A percentile compares a stretch with the other conserved stretches of the same genome.
Conservation (phyloP, 306 rosid species). For the Fagus crenata region DNA sequence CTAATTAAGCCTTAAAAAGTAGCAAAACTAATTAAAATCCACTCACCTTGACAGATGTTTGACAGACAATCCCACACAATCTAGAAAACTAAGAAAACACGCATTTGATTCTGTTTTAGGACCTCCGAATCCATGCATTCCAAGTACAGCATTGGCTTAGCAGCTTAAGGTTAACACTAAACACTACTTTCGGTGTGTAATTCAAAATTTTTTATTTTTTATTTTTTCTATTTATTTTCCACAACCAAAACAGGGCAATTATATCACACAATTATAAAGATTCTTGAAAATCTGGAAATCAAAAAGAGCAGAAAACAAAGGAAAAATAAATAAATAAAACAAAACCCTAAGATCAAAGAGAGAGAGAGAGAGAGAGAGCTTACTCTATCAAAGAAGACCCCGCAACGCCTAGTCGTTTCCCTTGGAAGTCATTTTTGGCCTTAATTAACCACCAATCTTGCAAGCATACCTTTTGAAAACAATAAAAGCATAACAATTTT, state of each 20-base stretch:
- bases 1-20: not conserved
- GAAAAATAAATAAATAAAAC: too few species aligned
- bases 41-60: not conserved
- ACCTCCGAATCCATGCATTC: not conserved
- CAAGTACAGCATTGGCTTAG: not conserved
- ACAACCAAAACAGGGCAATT: not conserved
- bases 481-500: not conserved
- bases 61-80: not conserved
- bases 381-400: slow-evolving; percentile 57
- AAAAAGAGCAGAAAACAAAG: not conserved
- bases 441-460: slow-evolving; percentile 66
- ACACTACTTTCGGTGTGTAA: not conserved
- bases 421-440: slow-evolving; percentile 37
- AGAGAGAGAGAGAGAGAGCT: slow-evolving; percentile 9
- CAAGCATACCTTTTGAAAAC: slow-evolving; percentile 45
- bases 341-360: not conserved
- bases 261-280: not conserved
- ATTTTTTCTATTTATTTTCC: not conserved
- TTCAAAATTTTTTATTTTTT: not conserved
- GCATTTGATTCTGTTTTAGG: not conserved
- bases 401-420: slow-evolving; percentile 56
- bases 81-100: not conserved
- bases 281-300: not conserved
- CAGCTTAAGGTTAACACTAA: not conserved
- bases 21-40: not conserved